Conservation (phyloP, 352 stramenopile genomes). For the Globisporangium spinosum region DNA sequence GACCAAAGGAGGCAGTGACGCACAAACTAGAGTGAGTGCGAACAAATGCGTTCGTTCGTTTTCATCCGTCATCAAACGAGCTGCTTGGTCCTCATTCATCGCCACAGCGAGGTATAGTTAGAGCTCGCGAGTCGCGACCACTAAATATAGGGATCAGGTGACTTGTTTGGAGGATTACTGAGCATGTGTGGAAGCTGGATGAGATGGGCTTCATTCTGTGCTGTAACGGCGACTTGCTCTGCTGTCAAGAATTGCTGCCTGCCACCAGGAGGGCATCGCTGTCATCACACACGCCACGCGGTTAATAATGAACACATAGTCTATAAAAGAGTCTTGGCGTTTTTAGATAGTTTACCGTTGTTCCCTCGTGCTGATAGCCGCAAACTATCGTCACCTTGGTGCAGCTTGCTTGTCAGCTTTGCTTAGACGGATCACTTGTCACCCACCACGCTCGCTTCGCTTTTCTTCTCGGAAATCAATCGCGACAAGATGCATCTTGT, state of each 20-base stretch:
- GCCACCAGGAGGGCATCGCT: neutral
- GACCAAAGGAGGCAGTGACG: neutral
- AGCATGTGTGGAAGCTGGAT: neutral
- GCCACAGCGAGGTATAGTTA: neutral
- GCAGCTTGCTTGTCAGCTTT: neutral
- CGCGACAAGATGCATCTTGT: constrained; percentile 78
- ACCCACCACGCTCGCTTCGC: neutral
- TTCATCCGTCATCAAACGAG: neutral
- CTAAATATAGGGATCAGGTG: neutral
- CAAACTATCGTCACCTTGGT: neutral
- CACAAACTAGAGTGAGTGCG: neutral
- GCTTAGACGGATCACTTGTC: neutral
- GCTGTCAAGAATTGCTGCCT: neutral
- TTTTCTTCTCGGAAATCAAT: constrained; percentile 47
- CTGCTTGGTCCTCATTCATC: neutral
- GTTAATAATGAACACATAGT: neutral
- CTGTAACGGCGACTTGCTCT: neutral
- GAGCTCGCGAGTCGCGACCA: neutral
- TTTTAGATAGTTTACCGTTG: neutral
- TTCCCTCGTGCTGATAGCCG: neutral
- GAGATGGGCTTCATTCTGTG: neutral
- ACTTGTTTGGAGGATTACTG: neutral
- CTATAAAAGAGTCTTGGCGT: neutral
- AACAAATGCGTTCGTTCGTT: neutral
- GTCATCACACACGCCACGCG: neutral